Conservation (phyloP, 305 asterid species). For the Caryopteris hybrid region DNA sequence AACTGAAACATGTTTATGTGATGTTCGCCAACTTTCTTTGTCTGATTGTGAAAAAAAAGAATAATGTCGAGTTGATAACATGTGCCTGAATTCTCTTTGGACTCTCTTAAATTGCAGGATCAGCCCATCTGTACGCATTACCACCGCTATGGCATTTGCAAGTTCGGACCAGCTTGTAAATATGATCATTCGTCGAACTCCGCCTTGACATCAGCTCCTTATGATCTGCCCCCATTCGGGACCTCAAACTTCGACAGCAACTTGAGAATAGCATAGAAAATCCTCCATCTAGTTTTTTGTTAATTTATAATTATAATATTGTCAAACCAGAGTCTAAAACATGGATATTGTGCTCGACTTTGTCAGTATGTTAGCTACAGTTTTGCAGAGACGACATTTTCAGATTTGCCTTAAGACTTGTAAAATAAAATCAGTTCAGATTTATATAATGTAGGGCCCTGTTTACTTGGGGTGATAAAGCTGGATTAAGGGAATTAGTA, state of each 20-base stretch:
- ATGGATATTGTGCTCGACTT: slow-evolving; percentile 12
- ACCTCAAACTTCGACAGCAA: not conserved
- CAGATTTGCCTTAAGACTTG: not conserved
- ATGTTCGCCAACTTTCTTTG: not conserved
- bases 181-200: slow-evolving; percentile 41
- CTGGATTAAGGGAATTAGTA: no score
- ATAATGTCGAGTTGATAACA: not conserved
- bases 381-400: slow-evolving; percentile 16
- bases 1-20: not conserved
- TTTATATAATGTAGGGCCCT: no score
- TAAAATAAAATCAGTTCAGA: no score
- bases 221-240: slow-evolving; percentile 20
- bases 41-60: no score
- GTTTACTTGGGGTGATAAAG: no score
- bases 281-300: not conserved
- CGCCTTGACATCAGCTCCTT: slow-evolving; percentile 21
- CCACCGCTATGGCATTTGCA: slow-evolving; percentile 53
- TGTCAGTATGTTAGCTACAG: slow-evolving; percentile 4
- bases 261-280: slow-evolving; percentile 19
- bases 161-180: slow-evolving; percentile 56
- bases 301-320: not conserved
- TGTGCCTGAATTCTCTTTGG: not conserved
- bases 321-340: slow-evolving; percentile 18
- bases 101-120: slow-evolving; percentile 32
- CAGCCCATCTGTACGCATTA: slow-evolving; percentile 49